These are phyloP conservation scores for Epichloe gansuensis DNA, from an alignment of 2,329 filamentous ascomycete species.

Conservation along the genomic window DNA sequence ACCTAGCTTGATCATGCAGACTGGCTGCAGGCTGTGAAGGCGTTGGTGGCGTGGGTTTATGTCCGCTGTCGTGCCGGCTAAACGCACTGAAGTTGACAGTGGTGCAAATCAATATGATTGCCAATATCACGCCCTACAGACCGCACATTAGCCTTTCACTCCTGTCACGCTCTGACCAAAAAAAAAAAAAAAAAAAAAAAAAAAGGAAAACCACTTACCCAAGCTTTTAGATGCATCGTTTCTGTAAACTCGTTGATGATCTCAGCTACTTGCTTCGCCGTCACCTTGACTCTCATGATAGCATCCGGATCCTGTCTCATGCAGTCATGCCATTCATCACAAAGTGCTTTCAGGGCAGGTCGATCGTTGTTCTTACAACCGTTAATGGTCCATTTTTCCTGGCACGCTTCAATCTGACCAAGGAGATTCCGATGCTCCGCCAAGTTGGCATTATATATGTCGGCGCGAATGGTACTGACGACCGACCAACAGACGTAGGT, in stretches of 20 bases:
- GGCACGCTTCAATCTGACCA: slow-evolving; percentile 61
- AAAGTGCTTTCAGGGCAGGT: slow-evolving; percentile 61
- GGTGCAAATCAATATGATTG: slow-evolving; percentile 34
- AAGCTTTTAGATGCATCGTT: slow-evolving; percentile 71
- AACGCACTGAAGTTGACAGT: slow-evolving; percentile 39
- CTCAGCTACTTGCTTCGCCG: slow-evolving; percentile 75
- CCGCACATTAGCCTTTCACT: background rate
- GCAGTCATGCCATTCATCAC: slow-evolving; percentile 72
- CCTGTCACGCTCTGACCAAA: too few species aligned
- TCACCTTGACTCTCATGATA: slow-evolving; percentile 67
- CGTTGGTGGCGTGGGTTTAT: background rate
- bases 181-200: background rate
- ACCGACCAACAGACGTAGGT: slow-evolving; percentile 58
- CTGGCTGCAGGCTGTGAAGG: slow-evolving; percentile 8
- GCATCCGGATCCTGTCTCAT: slow-evolving; percentile 73
- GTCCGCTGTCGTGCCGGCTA: slow-evolving; percentile 11
- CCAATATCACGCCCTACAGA: slow-evolving; percentile 36
- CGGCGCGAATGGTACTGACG: slow-evolving; percentile 55
- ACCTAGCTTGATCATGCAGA: slow-evolving; percentile 12
- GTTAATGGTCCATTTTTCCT: slow-evolving; percentile 62
- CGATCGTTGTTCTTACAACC: slow-evolving; percentile 52
- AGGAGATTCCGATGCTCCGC: slow-evolving; percentile 56
- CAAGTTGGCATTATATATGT: slow-evolving; percentile 61
- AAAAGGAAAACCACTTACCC: slow-evolving; percentile 27
- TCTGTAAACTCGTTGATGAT: slow-evolving; percentile 93